phyloP scores from a whole-genome alignment of 305 asterid species.

The Fraxinus velutina region DNA sequence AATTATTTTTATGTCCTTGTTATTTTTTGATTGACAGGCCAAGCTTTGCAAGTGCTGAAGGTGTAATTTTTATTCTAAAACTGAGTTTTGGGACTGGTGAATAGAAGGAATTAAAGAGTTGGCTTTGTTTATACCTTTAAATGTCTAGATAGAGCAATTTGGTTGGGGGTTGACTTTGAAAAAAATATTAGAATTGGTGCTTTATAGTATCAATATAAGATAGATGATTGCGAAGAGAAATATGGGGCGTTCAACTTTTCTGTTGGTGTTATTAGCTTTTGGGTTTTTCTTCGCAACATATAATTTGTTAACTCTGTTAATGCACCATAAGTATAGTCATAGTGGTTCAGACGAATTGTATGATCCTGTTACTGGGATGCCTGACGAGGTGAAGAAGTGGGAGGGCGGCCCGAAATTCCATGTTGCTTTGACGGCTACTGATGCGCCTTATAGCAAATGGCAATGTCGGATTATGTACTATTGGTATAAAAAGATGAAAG shows the following conservation, averaged over 20 bases:
- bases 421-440: conserved; percentile 78
- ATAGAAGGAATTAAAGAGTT: conserved; percentile 1
- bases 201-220: neutral
- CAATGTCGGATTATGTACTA: conserved; percentile 92
- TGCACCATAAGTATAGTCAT: conserved; percentile 36
- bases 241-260: conserved; percentile 49
- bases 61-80: conserved; percentile 26
- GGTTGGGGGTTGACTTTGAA: conserved; percentile 16
- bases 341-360: conserved; percentile 26
- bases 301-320: conserved; percentile 50
- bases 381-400: conserved; percentile 22
- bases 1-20: neutral
- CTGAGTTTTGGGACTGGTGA: conserved; percentile 19
- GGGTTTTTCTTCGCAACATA: conserved; percentile 68
- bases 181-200: neutral
- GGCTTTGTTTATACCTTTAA: neutral
- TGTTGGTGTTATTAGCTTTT: conserved; percentile 58
- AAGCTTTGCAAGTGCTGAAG: conserved; percentile 19
- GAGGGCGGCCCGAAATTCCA: conserved; percentile 42
- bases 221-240: conserved; percentile 44
- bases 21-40: conserved; percentile 25
- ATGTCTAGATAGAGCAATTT: conserved; percentile 9
- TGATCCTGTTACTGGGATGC: conserved; percentile 45
- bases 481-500: conserved; percentile 85
- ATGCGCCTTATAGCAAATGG: conserved; percentile 90